Conservation (phyloP, 371 early-diverging fungal species). For the Mortierella sp. region DNA sequence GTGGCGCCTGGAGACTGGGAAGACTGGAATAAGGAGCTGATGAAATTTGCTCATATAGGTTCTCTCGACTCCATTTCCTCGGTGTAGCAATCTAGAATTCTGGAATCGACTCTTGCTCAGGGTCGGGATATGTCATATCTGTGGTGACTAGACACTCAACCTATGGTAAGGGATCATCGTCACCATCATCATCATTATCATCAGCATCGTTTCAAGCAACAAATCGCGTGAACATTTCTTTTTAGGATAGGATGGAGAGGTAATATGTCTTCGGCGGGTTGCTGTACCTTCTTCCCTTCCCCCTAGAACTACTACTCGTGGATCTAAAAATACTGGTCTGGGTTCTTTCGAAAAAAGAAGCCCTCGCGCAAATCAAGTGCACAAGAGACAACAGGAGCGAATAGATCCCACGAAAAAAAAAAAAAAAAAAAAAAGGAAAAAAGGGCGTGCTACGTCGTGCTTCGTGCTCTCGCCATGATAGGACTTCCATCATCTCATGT, state of each 20-base stretch:
- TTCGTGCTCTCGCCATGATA: neutral
- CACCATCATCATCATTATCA: too few species aligned
- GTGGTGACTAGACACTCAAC: too few species aligned
- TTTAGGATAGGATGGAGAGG: too few species aligned
- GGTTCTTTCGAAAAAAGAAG: too few species aligned
- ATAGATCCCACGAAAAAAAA: slow-evolving; percentile 24
- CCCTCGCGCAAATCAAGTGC: neutral
- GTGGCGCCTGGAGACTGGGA: neutral
- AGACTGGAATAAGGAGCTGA: neutral
- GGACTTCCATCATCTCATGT: neutral
- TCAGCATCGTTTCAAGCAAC: too few species aligned
- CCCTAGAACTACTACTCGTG: neutral
- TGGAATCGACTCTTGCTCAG: slow-evolving; percentile 9
- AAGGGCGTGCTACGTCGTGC: slow-evolving; percentile 6
- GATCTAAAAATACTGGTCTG: too few species aligned
- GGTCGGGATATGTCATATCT: neutral
- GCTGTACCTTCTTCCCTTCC: too few species aligned
- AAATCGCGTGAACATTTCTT: too few species aligned
- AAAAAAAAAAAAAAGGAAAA: neutral
- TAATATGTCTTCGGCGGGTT: too few species aligned
- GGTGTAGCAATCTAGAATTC: slow-evolving; percentile 6
- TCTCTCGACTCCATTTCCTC: neutral
- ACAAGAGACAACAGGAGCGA: neutral
- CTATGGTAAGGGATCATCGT: too few species aligned
- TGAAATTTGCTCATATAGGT: neutral